Evolutionary conservation across 441 rosid species (phyloP).

Genomic region (Manihot esculenta): DNA sequence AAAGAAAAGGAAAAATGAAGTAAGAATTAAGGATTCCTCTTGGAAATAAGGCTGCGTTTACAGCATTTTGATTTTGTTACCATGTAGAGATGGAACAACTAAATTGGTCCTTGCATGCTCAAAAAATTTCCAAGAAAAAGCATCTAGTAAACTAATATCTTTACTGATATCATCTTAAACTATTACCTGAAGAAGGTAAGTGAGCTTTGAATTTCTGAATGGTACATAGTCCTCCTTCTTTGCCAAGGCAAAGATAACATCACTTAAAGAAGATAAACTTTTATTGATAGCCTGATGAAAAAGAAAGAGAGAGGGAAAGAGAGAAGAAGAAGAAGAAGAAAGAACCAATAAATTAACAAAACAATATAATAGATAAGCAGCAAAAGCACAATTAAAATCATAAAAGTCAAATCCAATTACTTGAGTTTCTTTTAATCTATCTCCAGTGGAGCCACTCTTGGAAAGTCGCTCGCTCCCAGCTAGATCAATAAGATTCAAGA

Average conservation of each 20-base stretch:
- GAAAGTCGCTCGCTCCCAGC: conserved; percentile 98
- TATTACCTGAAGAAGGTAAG: conserved; percentile 92
- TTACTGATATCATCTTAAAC: neutral
- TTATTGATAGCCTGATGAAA: conserved; percentile 80
- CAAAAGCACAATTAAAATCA: conserved; percentile 8
- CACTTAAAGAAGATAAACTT: conserved; percentile 83
- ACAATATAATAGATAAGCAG: neutral
- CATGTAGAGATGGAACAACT: neutral
- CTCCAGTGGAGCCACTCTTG: conserved; percentile 95
- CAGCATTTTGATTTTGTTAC: neutral
- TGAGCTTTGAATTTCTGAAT: conserved; percentile 91
- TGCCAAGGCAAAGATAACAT: conserved; percentile 92
- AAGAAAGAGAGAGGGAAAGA: neutral
- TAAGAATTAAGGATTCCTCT: neutral
- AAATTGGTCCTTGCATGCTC: neutral
- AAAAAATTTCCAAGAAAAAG: neutral
- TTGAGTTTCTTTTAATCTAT: conserved; percentile 79
- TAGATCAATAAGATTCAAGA: conserved; percentile 86
- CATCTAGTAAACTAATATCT: neutral
- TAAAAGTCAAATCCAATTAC: conserved; percentile 16
- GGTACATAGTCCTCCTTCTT: conserved; percentile 98
- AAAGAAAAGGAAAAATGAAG: neutral
- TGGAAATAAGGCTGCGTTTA: neutral
- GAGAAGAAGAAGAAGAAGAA: neutral
- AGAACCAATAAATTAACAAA: neutral